Base-by-base conservation (phyloP, 768 basidiomycete genomes). In the Leucogyrophana mollusca region DNA sequence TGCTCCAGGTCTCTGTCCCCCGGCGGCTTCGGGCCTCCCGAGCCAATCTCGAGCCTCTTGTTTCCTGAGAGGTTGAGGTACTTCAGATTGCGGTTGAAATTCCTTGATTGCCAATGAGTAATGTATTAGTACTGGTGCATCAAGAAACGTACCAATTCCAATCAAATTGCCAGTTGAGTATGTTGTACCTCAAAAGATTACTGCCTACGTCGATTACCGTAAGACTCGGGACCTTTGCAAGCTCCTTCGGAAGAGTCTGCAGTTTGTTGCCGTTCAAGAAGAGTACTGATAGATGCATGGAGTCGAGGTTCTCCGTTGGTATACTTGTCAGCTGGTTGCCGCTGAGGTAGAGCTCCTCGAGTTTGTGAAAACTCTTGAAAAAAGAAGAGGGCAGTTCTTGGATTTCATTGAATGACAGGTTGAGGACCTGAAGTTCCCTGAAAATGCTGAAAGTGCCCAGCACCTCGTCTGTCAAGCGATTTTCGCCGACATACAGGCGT, bases 61-160 rank as follows among this genome's bases (percentile, higher is more conserved):
- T 99, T 99, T 4, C 96, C 96, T 0, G 96, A 98, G 36, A 98
- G 67, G 59, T 98, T 98, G 61, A 99, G 89, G 64, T 96, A 98
- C 47, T 82, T 83, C 46, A 99, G 77, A 50, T 89, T 87, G 53
- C 83, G 82, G 64, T 98, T 99, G 76, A 93, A 96, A 62, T 97
- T 98, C 94, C 95, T 96, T 53, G 6, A 34, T 4, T 39, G 23
- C 34, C 10, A 30, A 33, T 45, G 43, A 46, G 34, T 40, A 46
- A 21, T 20, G 9, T 49, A 5, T 46, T 27, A 17, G 43, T 32
- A 24, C 21, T n/a, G n/a, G 30, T 16, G 18, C n/a, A 37, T 37
- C 17, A 46, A 17, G 2, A 25, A 11, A 43, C 81, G 40, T 53
- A 95, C 95, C 96, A 97, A 63, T 99, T 98, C 94, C 94, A 98